Evolutionary conservation across 2,329 filamentous ascomycete genomes (phyloP).

Genomic region (Penicillium sp.): DNA sequence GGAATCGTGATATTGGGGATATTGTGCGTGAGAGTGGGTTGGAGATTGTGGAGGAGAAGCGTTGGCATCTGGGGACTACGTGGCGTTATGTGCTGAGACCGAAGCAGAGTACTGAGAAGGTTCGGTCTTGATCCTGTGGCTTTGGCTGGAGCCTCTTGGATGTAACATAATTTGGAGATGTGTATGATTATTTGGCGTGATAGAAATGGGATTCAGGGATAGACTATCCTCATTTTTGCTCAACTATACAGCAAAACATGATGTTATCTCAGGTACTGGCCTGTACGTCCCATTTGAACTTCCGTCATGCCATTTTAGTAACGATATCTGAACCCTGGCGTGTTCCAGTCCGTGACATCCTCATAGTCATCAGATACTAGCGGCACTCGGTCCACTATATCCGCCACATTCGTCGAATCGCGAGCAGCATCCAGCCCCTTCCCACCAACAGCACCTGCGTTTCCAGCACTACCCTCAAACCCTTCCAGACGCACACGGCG

Average conservation of each 20-base stretch:
- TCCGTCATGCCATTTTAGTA: not conserved
- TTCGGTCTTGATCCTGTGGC: not conserved
- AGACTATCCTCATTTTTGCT: not conserved
- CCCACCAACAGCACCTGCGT: conserved; percentile 40
- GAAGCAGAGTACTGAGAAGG: conserved; percentile 8
- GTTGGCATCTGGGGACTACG: conserved; percentile 49
- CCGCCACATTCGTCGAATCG: conserved; percentile 36
- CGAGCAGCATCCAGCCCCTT: conserved; percentile 43
- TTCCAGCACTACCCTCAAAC: conserved; percentile 16
- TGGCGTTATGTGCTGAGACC: conserved; percentile 44
- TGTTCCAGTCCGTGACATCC: conserved; percentile 60
- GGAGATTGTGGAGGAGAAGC: conserved; percentile 45
- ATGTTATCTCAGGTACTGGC: too few species aligned
- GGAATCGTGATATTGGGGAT: conserved; percentile 50
- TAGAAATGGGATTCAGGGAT: not conserved
- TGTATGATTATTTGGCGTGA: conserved; percentile 5
- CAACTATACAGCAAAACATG: not conserved
- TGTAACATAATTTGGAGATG: not conserved
- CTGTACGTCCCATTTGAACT: not conserved
- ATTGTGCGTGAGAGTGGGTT: conserved; percentile 48
- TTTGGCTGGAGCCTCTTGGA: not conserved
- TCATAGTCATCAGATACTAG: conserved; percentile 51
- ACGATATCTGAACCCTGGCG: conserved; percentile 58
- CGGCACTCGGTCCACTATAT: conserved; percentile 28
- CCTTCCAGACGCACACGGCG: conserved; percentile 42